Evolutionary conservation across 306 rosid species (phyloP).

Genomic region (Trifolium subterraneum): DNA sequence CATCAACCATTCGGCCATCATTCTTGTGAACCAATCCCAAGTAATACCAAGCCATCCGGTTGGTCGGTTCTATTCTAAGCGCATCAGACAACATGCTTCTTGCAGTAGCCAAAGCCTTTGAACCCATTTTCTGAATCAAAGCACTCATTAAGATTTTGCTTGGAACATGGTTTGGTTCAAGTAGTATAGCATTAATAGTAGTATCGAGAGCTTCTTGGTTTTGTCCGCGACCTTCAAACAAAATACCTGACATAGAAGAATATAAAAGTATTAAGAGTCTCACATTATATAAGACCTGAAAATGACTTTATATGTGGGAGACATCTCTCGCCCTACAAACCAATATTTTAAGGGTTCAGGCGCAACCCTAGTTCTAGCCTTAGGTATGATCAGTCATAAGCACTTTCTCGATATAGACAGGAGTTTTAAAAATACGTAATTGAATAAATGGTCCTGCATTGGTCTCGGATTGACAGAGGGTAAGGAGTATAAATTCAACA

Average conservation of each 20-base stretch:
- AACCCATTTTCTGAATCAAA: slow-evolving; percentile 58
- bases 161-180: slow-evolving; percentile 73
- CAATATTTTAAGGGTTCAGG: too few species aligned
- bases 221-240: slow-evolving; percentile 67
- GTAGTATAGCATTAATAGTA: slow-evolving; percentile 56
- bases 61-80: slow-evolving; percentile 80
- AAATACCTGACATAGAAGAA: slow-evolving; percentile 60
- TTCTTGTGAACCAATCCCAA: slow-evolving; percentile 77
- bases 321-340: too few species aligned
- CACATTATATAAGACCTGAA: too few species aligned
- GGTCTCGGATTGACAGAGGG: neutral
- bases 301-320: too few species aligned
- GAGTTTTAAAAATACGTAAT: too few species aligned
- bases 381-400: neutral
- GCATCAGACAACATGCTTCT: slow-evolving; percentile 85
- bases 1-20: slow-evolving; percentile 78
- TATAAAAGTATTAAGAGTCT: neutral
- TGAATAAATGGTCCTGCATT: too few species aligned
- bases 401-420: neutral
- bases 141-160: slow-evolving; percentile 65
- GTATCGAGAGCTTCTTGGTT: slow-evolving; percentile 63
- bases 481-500: neutral
- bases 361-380: neutral
- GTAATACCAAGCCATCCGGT: slow-evolving; percentile 80
- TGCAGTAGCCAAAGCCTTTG: slow-evolving; percentile 66